Percentiles rank a stretch among this genome's conserved stretches.
These are phyloP conservation scores for Coniosporium uncinatum DNA, from an alignment of 2,329 filamentous ascomycete species.

Conservation along the genomic window DNA sequence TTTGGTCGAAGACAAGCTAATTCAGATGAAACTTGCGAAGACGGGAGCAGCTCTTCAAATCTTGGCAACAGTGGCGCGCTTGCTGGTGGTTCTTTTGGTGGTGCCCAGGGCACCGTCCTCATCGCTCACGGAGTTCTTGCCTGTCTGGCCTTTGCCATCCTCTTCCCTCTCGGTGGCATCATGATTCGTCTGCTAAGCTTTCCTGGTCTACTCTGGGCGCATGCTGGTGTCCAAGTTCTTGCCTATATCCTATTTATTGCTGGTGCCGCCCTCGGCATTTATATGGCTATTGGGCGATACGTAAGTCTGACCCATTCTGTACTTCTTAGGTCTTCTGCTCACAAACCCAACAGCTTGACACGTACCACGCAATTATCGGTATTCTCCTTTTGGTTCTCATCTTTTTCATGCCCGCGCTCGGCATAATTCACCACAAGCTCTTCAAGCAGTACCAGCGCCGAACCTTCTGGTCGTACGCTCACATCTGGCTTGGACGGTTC, in stretches of 20 bases:
- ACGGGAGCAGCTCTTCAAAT: too few relatives aligned
- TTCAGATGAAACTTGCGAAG: neutral
- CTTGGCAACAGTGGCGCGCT: too few relatives aligned
- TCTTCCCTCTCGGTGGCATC: slow-evolving; percentile 38
- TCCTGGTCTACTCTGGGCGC: slow-evolving; percentile 34
- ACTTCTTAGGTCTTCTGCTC: slow-evolving; percentile 1
- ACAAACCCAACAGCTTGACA: slow-evolving; percentile 25
- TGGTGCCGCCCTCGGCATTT: slow-evolving; percentile 45
- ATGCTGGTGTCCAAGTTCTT: slow-evolving; percentile 39
- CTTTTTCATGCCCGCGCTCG: slow-evolving; percentile 48
- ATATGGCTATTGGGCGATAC: slow-evolving; percentile 30
- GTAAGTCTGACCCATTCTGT: slow-evolving; percentile 3
- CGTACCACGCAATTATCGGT: slow-evolving; percentile 48
- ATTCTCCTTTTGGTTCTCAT: slow-evolving; percentile 42
- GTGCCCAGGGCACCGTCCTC: slow-evolving; percentile 18
- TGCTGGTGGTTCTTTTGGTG: neutral
- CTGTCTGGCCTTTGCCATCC: slow-evolving; percentile 33
- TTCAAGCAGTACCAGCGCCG: slow-evolving; percentile 40
- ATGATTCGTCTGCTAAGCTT: slow-evolving; percentile 34
- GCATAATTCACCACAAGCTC: slow-evolving; percentile 42
- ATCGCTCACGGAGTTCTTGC: slow-evolving; percentile 37
- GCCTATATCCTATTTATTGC: slow-evolving; percentile 40
- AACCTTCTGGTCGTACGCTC: slow-evolving; percentile 39
- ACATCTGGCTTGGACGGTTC: slow-evolving; percentile 49
- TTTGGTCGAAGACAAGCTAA: neutral